Evolutionary conservation across 2,329 filamentous ascomycete species (phyloP).

Genomic region (Colletotrichum cordylinicola): DNA sequence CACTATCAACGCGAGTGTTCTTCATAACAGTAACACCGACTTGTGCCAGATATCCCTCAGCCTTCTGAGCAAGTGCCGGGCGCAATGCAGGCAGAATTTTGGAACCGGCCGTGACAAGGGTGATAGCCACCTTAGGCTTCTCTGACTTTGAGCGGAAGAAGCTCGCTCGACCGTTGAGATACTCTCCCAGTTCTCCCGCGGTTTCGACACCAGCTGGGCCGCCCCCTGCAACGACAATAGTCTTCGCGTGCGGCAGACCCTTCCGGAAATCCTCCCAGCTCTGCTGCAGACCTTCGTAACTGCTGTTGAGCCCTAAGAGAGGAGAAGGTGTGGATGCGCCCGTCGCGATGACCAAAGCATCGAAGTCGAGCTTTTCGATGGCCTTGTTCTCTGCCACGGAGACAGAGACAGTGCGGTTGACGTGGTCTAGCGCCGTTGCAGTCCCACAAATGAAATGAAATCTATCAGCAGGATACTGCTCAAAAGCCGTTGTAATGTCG

Average conservation of each 20-base stretch:
- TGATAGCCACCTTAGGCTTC: slow-evolving; percentile 47
- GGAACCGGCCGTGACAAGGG: slow-evolving; percentile 42
- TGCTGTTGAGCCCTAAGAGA: slow-evolving; percentile 42
- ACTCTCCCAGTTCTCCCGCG: slow-evolving; percentile 56
- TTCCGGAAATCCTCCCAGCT: slow-evolving; percentile 45
- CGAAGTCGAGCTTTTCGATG: slow-evolving; percentile 35
- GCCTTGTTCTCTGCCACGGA: background rate
- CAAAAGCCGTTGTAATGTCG: slow-evolving; percentile 40
- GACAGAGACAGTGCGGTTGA: slow-evolving; percentile 36
- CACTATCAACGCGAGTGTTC: slow-evolving; percentile 38
- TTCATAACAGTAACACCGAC: slow-evolving; percentile 54
- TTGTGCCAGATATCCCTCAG: slow-evolving; percentile 44
- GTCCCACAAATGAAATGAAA: slow-evolving; percentile 50
- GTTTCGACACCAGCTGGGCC: slow-evolving; percentile 57
- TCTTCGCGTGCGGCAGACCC: slow-evolving; percentile 42
- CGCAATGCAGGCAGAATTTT: slow-evolving; percentile 47
- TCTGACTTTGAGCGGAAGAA: slow-evolving; percentile 36
- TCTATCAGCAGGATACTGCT: slow-evolving; percentile 37
- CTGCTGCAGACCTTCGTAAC: slow-evolving; percentile 34
- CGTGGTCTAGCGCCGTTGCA: slow-evolving; percentile 39
- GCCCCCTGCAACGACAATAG: slow-evolving; percentile 54
- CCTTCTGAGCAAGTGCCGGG: slow-evolving; percentile 40
- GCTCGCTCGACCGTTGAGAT: slow-evolving; percentile 51
- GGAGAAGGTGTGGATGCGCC: slow-evolving; percentile 52
- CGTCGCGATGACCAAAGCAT: slow-evolving; percentile 55